phyloP scores from a whole-genome alignment of 208 protist genomes.

The Leishmania martiniquensis region DNA sequence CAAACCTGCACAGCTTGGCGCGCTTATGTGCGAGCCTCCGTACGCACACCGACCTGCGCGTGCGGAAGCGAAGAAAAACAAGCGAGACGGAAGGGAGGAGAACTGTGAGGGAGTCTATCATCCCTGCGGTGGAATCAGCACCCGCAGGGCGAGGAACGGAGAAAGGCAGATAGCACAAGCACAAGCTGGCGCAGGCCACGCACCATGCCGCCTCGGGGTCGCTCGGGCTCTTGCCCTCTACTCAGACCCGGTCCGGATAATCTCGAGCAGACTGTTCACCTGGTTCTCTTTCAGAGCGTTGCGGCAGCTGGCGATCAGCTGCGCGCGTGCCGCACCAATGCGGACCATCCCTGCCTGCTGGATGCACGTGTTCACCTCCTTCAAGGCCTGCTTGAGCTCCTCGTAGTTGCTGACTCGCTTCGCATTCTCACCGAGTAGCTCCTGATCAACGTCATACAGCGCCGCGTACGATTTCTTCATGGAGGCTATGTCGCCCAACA shows the following conservation, averaged over 20 bases:
- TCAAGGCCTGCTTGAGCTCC: constrained; percentile 85
- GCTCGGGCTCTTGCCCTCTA: constrained; percentile 4
- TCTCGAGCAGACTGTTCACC: constrained; percentile 74
- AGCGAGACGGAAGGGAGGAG: too few species aligned
- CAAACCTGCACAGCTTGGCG: too few species aligned
- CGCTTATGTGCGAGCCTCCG: too few species aligned
- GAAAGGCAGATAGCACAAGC: constrained; percentile 1
- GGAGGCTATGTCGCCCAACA: constrained; percentile 83
- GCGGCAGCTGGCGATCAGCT: constrained; percentile 79
- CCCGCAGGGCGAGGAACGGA: background rate
- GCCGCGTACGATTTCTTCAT: constrained; percentile 86
- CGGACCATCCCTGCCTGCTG: constrained; percentile 90
- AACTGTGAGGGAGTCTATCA: background rate
- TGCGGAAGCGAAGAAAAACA: too few species aligned
- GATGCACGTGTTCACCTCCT: constrained; percentile 94
- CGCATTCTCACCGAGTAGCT: constrained; percentile 92
- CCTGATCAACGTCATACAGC: constrained; percentile 87
- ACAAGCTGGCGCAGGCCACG: background rate
- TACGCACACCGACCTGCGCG: too few species aligned
- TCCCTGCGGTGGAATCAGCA: background rate
- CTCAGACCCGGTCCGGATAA: constrained; percentile 73
- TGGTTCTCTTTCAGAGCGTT: constrained; percentile 87
- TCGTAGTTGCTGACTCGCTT: constrained; percentile 94
- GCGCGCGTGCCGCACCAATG: constrained; percentile 58
- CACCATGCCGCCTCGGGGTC: background rate